Base-by-base conservation (phyloP, 179 eudicot genomes). In the Nepenthes alata region DNA sequence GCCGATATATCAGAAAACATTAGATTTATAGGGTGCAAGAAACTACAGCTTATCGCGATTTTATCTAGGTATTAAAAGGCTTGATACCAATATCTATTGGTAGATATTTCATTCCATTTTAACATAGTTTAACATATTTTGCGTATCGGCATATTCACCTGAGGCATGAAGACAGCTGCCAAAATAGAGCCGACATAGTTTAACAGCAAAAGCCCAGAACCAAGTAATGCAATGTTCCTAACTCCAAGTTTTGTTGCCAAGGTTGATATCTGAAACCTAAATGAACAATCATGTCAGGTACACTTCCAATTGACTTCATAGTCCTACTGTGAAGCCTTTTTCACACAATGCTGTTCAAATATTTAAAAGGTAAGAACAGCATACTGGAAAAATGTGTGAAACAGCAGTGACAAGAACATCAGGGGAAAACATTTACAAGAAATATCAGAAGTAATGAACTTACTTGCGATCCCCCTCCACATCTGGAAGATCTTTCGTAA, bases 391-490 rank as follows among this genome's bases (percentile, higher is more conserved):
- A 41, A 41, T 39, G 2, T 4, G 45, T 41, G 45, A 41, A 7
- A 41, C 45, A 41, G 5, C 8, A 7, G 53, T 54, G 58, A 14
- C 2, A 54, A 15, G 11, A 5, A 34, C 3, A 55, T 9, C 11
- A 55, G 2, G 38, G 6, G 14, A 35, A 7, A 15, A 4, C 10
- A 8, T 14, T 2, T 25, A 25, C 11, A 55, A 25, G 37, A 35
- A 57, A 66, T 35, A 64, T 11, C 35, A 66, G 76, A 70, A 76
- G 70, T 60, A n/a, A 57, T 44, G 16, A 68, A 77, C 98, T 89
- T 82, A 93, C 98, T 89, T 89, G 71, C 95, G 79, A 74, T 93
- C 98, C 50, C 98, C 98, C 82, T 93, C 98, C 55, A 93, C 97
- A 67, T 93, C 98, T 36, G 98, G 95, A 67, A 93, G 98, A 89